phyloP scores from a whole-genome alignment of 768 basidiomycete species.

The Trametes sanguinea region DNA sequence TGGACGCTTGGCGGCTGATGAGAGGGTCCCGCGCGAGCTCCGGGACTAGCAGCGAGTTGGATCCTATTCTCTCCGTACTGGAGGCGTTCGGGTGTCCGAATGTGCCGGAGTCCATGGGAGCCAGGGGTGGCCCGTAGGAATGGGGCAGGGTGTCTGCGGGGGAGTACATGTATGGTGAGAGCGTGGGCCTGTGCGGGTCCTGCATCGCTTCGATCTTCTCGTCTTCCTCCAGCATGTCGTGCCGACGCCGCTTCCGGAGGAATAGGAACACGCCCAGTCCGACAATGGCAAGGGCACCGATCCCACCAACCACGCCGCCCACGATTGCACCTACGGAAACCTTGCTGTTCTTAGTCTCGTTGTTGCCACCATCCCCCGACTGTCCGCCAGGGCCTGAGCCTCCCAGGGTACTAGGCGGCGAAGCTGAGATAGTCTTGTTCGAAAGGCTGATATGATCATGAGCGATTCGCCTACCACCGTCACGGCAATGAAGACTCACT shows the following conservation, averaged over 20 bases:
- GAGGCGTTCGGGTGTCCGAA: background rate
- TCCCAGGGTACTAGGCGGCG: background rate
- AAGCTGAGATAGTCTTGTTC: conserved; percentile 3
- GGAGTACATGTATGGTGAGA: conserved; percentile 4
- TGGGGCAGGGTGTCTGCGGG: background rate
- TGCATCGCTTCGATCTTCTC: conserved; percentile 8
- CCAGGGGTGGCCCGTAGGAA: background rate
- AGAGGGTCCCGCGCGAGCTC: background rate
- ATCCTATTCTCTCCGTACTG: background rate
- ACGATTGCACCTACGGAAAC: conserved; percentile 5
- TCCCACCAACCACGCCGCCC: conserved; percentile 16
- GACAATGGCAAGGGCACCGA: background rate
- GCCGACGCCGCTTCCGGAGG: background rate
- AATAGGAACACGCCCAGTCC: conserved; percentile 2
- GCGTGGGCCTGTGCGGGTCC: conserved; percentile 5
- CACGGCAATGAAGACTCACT: conserved; percentile 1
- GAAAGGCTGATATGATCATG: conserved; percentile 1
- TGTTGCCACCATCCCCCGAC: background rate
- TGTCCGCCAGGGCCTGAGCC: background rate
- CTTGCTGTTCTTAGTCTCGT: background rate
- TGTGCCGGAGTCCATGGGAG: background rate
- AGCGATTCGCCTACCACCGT: background rate
- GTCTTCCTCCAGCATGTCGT: background rate
- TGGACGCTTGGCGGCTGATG: background rate
- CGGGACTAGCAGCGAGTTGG: background rate